Conservation (phyloP, 495 filamentous ascomycete genomes). For the Parmelia sp. region DNA sequence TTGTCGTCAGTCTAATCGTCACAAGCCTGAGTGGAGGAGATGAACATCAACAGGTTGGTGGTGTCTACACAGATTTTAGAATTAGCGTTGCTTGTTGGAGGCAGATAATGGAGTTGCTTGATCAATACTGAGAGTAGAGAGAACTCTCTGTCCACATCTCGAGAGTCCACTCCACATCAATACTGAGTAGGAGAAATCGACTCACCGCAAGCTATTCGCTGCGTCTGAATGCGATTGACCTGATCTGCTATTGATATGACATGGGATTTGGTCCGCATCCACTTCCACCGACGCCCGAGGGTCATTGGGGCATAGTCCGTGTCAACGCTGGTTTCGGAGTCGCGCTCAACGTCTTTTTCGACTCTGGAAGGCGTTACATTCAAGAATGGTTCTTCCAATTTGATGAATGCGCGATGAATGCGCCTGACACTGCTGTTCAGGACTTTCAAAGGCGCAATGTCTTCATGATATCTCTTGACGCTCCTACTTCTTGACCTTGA, state of each 20-base stretch:
- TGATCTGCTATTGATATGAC: slow-evolving; percentile 23
- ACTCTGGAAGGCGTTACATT: slow-evolving; percentile 7
- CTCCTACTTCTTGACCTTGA: slow-evolving; percentile 21
- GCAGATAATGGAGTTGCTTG: too few relatives aligned
- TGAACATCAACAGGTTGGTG: slow-evolving; percentile 21
- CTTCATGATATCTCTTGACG: slow-evolving; percentile 18
- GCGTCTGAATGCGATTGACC: slow-evolving; percentile 26
- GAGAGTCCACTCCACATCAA: too few relatives aligned
- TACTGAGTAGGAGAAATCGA: too few relatives aligned
- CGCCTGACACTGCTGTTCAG: slow-evolving; percentile 21
- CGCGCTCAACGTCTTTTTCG: slow-evolving; percentile 24
- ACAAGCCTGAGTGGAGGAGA: neutral
- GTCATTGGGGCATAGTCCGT: slow-evolving; percentile 23
- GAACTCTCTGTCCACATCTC: too few relatives aligned
- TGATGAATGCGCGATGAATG: slow-evolving; percentile 19
- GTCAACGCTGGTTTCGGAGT: slow-evolving; percentile 12
- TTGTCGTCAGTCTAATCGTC: neutral
- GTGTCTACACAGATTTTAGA: slow-evolving; percentile 3
- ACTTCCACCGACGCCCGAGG: slow-evolving; percentile 19
- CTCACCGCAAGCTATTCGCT: slow-evolving; percentile 22
- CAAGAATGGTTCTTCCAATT: slow-evolving; percentile 24
- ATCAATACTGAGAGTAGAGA: too few relatives aligned
- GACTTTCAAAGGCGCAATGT: slow-evolving; percentile 20
- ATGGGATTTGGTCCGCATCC: slow-evolving; percentile 25
- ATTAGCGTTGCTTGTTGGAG: too few relatives aligned